Percentiles rank a stretch among this genome's conserved stretches.
Conservation (phyloP, 2,329 filamentous ascomycete species). For the Arthrobotrys pseudoclavata region DNA sequence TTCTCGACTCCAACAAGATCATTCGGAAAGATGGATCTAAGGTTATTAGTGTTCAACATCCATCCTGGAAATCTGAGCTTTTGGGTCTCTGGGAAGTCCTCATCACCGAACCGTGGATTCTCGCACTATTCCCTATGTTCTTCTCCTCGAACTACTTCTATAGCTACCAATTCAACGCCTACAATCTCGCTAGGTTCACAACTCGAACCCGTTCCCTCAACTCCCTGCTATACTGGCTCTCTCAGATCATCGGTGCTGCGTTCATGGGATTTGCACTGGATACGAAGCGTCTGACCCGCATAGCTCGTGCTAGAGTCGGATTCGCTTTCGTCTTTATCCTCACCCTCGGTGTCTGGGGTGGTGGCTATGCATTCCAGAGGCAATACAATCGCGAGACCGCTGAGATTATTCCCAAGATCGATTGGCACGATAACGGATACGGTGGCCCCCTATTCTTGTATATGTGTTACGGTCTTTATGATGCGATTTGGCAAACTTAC, state of each 20-base stretch:
- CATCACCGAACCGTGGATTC: conserved; percentile 75
- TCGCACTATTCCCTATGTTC: conserved; percentile 71
- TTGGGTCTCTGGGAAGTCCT: conserved; percentile 81
- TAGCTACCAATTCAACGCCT: conserved; percentile 72
- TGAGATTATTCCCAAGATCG: conserved; percentile 71
- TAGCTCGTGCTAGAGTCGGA: conserved; percentile 68
- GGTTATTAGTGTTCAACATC: conserved; percentile 91
- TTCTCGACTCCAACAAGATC: conserved; percentile 52
- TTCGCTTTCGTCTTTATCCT: conserved; percentile 69
- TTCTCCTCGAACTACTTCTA: conserved; percentile 73
- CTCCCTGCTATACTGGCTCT: conserved; percentile 71
- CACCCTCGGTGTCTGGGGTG: conserved; percentile 72
- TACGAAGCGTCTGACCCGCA: conserved; percentile 67
- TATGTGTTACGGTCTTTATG: conserved; percentile 78
- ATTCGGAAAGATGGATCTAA: conserved; percentile 64
- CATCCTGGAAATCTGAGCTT: conserved; percentile 85
- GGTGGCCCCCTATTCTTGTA: conserved; percentile 78
- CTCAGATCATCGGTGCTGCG: conserved; percentile 72
- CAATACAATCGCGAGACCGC: conserved; percentile 69
- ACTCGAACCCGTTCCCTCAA: conserved; percentile 72
- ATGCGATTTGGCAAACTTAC: conserved; percentile 87
- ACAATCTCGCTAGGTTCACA: conserved; percentile 72
- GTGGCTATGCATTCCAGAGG: conserved; percentile 76
- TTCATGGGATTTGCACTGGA: conserved; percentile 69
- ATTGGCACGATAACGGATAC: conserved; percentile 78